These are phyloP conservation scores for Coemansia sp. DNA, from an alignment of 192 early-diverging fungal genomes.

Conservation along the genomic window DNA sequence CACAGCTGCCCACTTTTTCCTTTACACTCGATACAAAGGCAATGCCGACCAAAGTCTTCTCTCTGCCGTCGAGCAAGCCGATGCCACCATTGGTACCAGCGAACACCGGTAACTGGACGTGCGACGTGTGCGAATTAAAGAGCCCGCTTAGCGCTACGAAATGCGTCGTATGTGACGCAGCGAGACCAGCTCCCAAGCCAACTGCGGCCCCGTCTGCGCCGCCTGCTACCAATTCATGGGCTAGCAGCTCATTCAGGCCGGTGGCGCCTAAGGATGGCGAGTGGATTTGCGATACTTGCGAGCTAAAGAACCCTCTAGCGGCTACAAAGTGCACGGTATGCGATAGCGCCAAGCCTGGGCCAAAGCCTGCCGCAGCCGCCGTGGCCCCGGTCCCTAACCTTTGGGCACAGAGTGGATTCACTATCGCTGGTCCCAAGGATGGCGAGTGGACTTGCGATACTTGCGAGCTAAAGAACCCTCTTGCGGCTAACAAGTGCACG, in stretches of 20 bases:
- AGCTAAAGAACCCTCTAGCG: constrained; percentile 17
- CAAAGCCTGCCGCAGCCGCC: constrained; percentile 9
- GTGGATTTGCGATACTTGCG: constrained; percentile 41
- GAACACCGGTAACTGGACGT: constrained; percentile 19
- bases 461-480: constrained; percentile 26
- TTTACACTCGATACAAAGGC: constrained; percentile 21
- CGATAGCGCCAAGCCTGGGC: constrained; percentile 17
- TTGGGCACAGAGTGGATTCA: constrained; percentile 12
- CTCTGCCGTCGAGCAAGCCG: neutral
- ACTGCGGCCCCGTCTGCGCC: neutral
- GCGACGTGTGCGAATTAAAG: constrained; percentile 28
- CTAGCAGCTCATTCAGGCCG: constrained; percentile 1
- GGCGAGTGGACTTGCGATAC: constrained; percentile 33
- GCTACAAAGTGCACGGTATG: constrained; percentile 33
- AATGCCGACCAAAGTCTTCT: neutral
- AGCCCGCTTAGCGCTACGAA: constrained; percentile 15
- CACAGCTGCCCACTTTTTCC: constrained; percentile 27
- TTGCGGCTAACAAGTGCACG: constrained; percentile 9
- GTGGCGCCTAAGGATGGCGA: constrained; percentile 21
- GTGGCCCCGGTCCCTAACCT: neutral
- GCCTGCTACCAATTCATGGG: constrained; percentile 7
- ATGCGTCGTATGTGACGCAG: constrained; percentile 32
- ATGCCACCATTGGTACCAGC: neutral
- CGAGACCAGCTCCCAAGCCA: constrained; percentile 8
- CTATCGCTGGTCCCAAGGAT: neutral